phyloP scores from a whole-genome alignment of 768 basidiomycete genomes.

The Hygrocybe coccinea region DNA sequence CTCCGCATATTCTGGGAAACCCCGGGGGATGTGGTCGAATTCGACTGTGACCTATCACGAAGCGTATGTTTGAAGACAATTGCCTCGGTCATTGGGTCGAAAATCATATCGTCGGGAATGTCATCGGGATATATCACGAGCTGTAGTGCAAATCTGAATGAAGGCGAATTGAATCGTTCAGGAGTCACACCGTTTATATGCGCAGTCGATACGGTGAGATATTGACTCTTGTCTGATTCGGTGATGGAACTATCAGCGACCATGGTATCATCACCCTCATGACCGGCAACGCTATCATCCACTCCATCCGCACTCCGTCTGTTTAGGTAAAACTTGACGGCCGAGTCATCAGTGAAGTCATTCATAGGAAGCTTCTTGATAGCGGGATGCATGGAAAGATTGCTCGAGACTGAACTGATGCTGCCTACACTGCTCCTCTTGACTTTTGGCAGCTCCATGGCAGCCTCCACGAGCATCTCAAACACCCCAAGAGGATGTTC shows the following conservation, averaged over 20 bases:
- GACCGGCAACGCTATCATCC: constrained; percentile 30
- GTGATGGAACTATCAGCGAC: not conserved
- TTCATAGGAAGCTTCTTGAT: constrained; percentile 94
- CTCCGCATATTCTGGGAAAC: constrained; percentile 59
- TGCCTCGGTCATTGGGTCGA: constrained; percentile 89
- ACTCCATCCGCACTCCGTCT: constrained; percentile 39
- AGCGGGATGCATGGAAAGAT: constrained; percentile 90
- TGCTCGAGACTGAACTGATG: constrained; percentile 89
- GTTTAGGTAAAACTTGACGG: constrained; percentile 95
- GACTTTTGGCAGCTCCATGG: constrained; percentile 78
- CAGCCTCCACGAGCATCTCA: constrained; percentile 75
- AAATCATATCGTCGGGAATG: constrained; percentile 90
- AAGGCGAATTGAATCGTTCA: constrained; percentile 79
- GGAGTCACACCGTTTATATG: constrained; percentile 46
- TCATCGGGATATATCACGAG: constrained; percentile 85
- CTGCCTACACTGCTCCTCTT: constrained; percentile 92
- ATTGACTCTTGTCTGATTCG: constrained; percentile 27
- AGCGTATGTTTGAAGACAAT: constrained; percentile 84
- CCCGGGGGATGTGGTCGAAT: constrained; percentile 42
- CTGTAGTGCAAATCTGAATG: constrained; percentile 80
- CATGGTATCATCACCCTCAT: constrained; percentile 10
- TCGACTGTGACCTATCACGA: constrained; percentile 46
- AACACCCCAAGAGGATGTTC: constrained; percentile 89
- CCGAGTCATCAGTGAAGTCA: constrained; percentile 95
- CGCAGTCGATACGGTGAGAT: constrained; percentile 39